Evolutionary conservation across 208 protist genomes (phyloP).

Genomic region (Giardia duodenalis): DNA sequence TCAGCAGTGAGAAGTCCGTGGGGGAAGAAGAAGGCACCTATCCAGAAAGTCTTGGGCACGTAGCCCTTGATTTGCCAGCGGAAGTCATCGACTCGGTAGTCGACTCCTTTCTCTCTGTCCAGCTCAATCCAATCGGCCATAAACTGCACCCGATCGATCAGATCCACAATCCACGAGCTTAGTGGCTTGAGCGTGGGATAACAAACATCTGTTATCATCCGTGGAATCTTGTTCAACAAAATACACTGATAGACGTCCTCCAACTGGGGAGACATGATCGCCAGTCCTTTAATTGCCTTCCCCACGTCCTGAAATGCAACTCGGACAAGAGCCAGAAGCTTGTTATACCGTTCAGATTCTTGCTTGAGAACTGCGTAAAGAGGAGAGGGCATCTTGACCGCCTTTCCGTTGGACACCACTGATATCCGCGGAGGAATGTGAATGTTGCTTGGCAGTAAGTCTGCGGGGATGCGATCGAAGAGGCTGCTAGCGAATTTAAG

Average conservation of each 20-base stretch:
- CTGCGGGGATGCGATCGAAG: not conserved
- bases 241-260: constrained; percentile 10
- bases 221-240: not conserved
- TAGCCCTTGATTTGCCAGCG: constrained; percentile 54
- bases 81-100: not conserved
- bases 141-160: constrained; percentile 67
- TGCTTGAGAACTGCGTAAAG: constrained; percentile 48
- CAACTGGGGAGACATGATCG: constrained; percentile 78
- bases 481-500: not conserved
- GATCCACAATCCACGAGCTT: constrained; percentile 69
- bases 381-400: not conserved
- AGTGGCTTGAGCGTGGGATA: constrained; percentile 80
- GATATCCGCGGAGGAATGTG: not conserved
- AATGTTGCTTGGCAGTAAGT: not conserved
- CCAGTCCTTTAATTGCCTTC: constrained; percentile 74
- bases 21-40: constrained; percentile 91
- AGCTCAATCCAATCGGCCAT: constrained; percentile 65
- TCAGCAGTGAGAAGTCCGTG: constrained; percentile 90
- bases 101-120: not conserved
- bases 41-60: constrained; percentile 74
- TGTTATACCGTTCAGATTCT: constrained; percentile 84
- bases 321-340: constrained; percentile 65
- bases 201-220: constrained; percentile 57
- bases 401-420: not conserved
- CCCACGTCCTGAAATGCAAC: constrained; percentile 65